These are phyloP conservation scores for Pharnaceum exiguum DNA, from an alignment of 148 eudicot species.

Conservation along the genomic window DNA sequence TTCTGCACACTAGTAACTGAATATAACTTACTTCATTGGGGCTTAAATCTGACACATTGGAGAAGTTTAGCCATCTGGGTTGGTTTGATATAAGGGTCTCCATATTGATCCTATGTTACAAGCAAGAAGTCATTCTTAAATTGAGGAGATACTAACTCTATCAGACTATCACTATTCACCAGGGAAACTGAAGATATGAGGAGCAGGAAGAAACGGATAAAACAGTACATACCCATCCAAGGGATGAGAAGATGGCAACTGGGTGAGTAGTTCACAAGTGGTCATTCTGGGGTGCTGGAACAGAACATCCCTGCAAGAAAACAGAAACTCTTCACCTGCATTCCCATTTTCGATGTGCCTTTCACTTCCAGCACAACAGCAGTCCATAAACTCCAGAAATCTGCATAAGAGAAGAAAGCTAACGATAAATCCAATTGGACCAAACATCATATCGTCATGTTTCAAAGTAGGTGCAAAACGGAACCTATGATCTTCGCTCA, in stretches of 20 bases:
- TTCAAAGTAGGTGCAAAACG: not conserved
- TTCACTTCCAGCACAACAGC: constrained; percentile 70
- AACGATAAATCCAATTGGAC: not conserved
- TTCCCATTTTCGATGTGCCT: constrained; percentile 18
- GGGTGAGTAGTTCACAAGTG: constrained; percentile 66
- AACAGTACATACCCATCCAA: constrained; percentile 59
- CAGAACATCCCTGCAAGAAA: constrained; percentile 60
- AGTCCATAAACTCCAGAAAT: constrained; percentile 67
- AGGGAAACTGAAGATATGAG: no score
- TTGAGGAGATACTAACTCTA: not conserved
- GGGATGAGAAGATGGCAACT: constrained; percentile 60
- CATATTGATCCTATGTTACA: constrained; percentile 54
- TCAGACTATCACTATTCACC: no score
- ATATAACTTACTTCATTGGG: constrained; percentile 30
- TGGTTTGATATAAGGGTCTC: constrained; percentile 59
- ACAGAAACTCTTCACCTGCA: constrained; percentile 28
- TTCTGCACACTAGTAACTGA: not conserved
- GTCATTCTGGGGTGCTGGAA: constrained; percentile 55
- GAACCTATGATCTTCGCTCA: constrained; percentile 92
- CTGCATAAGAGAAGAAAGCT: constrained; percentile 20
- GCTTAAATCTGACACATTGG: constrained; percentile 41
- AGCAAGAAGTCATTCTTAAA: not conserved
- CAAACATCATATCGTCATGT: not conserved
- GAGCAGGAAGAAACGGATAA: not conserved
- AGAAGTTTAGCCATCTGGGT: constrained; percentile 74